These are phyloP conservation scores for Pulveroboletus sp. DNA, from an alignment of 768 basidiomycete genomes.

Conservation along the genomic window DNA sequence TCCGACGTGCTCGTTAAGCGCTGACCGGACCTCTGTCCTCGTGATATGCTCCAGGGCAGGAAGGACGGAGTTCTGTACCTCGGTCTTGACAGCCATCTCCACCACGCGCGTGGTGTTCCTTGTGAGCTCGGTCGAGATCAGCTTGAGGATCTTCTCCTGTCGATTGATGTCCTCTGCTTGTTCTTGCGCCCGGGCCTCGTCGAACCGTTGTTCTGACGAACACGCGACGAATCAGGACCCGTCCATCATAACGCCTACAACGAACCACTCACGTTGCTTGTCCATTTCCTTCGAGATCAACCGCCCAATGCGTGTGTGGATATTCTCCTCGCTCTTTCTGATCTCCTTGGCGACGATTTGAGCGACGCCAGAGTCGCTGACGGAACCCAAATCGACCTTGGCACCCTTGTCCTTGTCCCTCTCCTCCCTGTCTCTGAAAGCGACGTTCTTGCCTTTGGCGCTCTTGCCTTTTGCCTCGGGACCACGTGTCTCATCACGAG, in stretches of 20 bases:
- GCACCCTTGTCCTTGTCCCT: conserved; percentile 34
- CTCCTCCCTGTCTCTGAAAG: conserved; percentile 58
- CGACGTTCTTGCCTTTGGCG: conserved; percentile 53
- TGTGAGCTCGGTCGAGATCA: conserved; percentile 82
- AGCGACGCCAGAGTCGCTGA: conserved; percentile 54
- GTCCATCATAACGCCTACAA: conserved; percentile 1
- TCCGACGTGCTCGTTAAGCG: conserved; percentile 74
- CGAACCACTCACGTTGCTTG: conserved; percentile 71
- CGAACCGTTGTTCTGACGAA: conserved; percentile 70
- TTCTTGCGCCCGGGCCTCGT: conserved; percentile 74
- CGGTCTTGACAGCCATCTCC: conserved; percentile 82
- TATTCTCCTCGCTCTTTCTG: conserved; percentile 74
- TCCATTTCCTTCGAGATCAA: conserved; percentile 85
- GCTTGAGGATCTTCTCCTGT: conserved; percentile 85
- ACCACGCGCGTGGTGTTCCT: conserved; percentile 87
- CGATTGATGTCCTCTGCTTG: conserved; percentile 78
- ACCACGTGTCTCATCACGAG: conserved; percentile 53
- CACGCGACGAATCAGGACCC: conserved; percentile 3
- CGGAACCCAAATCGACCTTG: conserved; percentile 26
- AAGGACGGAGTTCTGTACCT: conserved; percentile 79
- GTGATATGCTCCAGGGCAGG: conserved; percentile 82
- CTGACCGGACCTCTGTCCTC: conserved; percentile 72
- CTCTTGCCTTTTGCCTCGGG: conserved; percentile 50
- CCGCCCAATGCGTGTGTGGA: conserved; percentile 73
- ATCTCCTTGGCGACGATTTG: conserved; percentile 71